phyloP scores from a whole-genome alignment of 148 eudicot genomes.

The Gaultheria prostrata region DNA sequence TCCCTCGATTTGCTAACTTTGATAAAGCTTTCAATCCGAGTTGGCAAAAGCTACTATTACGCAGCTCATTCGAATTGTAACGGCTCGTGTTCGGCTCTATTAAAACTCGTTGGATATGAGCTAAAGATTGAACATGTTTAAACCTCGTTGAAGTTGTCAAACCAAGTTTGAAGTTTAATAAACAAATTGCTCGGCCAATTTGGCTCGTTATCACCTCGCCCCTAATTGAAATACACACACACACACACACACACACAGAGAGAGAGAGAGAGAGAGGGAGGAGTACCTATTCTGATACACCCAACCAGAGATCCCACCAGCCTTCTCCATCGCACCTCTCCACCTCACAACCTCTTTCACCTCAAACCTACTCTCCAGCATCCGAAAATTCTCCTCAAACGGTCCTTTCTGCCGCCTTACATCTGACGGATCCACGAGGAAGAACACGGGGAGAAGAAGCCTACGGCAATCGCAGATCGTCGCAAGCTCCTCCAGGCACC shows the following conservation, averaged over 20 bases:
- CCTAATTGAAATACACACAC: not conserved
- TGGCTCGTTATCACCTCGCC: too few species aligned
- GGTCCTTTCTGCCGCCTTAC: slow-evolving; percentile 42
- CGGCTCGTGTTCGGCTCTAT: too few species aligned
- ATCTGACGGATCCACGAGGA: slow-evolving; percentile 40
- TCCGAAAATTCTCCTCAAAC: slow-evolving; percentile 27
- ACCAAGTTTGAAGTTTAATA: too few species aligned
- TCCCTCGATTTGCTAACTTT: too few species aligned
- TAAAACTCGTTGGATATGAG: too few species aligned
- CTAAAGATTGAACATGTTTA: too few species aligned
- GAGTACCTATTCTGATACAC: slow-evolving; percentile 12
- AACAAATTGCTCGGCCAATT: too few species aligned
- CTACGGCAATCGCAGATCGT: slow-evolving; percentile 26
- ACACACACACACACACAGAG: too few species aligned
- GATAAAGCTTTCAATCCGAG: too few species aligned
- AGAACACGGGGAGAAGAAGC: slow-evolving; percentile 53
- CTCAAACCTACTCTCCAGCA: not conserved
- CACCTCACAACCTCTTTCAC: slow-evolving; percentile 25
- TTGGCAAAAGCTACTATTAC: too few species aligned
- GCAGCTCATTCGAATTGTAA: too few species aligned
- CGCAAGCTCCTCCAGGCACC: slow-evolving; percentile 51
- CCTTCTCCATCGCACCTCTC: slow-evolving; percentile 35
- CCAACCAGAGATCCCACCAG: slow-evolving; percentile 41
- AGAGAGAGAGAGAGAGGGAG: not conserved
- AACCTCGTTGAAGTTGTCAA: too few species aligned